Conservation (phyloP, 2,329 filamentous ascomycete species). For the Aspergillus fructus region DNA sequence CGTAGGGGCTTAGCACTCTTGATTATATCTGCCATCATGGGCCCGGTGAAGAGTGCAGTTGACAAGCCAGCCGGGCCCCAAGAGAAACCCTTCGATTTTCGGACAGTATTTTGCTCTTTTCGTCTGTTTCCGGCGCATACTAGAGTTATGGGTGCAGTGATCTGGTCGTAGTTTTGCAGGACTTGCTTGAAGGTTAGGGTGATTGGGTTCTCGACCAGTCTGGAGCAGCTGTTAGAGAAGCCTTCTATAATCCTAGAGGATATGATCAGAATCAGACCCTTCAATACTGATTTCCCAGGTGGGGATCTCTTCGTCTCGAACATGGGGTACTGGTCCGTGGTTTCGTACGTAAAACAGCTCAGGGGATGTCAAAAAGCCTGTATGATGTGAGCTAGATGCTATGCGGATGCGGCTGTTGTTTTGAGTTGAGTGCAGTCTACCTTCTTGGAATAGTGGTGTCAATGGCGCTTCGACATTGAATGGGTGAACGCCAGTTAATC, state of each 20-base stretch:
- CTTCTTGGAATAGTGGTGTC: conserved; percentile 69
- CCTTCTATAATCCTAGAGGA: background rate
- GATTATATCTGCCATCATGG: conserved; percentile 71
- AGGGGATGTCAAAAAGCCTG: conserved; percentile 81
- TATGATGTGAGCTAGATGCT: background rate
- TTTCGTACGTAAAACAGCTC: conserved; percentile 91
- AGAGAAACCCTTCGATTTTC: conserved; percentile 90
- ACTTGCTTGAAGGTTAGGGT: conserved; percentile 71
- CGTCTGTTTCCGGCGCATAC: conserved; percentile 90
- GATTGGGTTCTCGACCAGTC: conserved; percentile 75
- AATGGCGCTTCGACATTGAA: conserved; percentile 89
- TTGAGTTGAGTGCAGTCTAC: conserved; percentile 17
- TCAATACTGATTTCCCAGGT: conserved; percentile 83
- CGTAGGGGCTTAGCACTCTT: conserved; percentile 65
- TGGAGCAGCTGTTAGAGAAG: conserved; percentile 24
- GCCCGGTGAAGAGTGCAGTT: conserved; percentile 84
- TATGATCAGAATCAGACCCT: conserved; percentile 47
- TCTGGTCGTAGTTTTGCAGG: conserved; percentile 71
- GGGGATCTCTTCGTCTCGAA: conserved; percentile 68
- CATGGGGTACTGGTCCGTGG: conserved; percentile 77
- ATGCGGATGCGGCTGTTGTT: background rate
- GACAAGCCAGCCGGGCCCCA: conserved; percentile 88
- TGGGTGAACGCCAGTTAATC: conserved; percentile 83
- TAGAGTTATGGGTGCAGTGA: conserved; percentile 82
- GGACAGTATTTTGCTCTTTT: conserved; percentile 88